Evolutionary conservation across 176 grass and related monocot genomes (phyloP), one percentile per base, ranked within the genome.

Genomic region (Cenchrus americanus): DNA sequence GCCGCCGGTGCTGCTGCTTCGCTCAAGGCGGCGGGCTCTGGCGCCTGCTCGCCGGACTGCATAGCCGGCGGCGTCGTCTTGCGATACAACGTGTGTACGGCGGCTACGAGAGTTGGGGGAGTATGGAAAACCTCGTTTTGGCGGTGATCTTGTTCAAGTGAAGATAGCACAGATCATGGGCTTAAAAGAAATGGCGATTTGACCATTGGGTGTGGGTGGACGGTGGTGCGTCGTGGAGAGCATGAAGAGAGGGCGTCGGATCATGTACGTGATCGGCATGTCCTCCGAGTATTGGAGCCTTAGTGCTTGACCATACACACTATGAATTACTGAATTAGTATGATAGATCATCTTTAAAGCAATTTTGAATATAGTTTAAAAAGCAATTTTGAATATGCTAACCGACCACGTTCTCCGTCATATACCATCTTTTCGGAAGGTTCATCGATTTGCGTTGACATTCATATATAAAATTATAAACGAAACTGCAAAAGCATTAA

Each of bases 221-320:
- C 8, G 14, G 3, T 21, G 48, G 73, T 13, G 18, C 51, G 10
- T 34, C 46, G 83, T 94, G 89, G 89, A 60, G 77, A 13, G 83
- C 92, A 92, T 73, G 89, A 87, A 82, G 64, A 7, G 8, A 58
- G 32, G 21, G 23, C 32, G 23, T 50, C 14, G 48, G 47, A 2
- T 12, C 34, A 19, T 50, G 27, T 73, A 53, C 48, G 67, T 85
- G 82, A 81, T 84, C 23, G 22, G 37, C 85, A 80, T 90, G 76
- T 55, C 67, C 27, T 44, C 43, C 19, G 14, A 21, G 80, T 90
- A 8, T 82, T 77, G 77, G n/a, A 7, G 44, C 11, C 86, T 90
- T 86, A 90, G 88, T 83, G 83, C 66, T 66, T 59, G 23, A 51
- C 74, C 88, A 90, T 58, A 65, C 27, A 65, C 27, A 44, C 37